These are phyloP conservation scores for Amanita jacksonii DNA, from an alignment of 768 basidiomycete species.

Conservation along the genomic window DNA sequence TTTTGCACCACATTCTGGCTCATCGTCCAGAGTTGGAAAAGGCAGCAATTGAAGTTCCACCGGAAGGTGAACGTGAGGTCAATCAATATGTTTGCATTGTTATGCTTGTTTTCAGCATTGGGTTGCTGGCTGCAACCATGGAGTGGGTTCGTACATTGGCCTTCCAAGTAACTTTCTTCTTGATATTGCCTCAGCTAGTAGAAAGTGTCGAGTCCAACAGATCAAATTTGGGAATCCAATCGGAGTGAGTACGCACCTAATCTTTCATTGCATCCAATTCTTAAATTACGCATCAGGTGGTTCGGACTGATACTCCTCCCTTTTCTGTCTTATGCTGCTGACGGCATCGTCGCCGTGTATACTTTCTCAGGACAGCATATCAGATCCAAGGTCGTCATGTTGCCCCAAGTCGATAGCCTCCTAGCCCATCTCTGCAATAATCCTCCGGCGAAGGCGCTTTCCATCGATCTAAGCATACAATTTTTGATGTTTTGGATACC, in stretches of 20 bases:
- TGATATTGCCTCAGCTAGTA: constrained; percentile 36
- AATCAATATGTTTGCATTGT: constrained; percentile 55
- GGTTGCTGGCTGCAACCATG: constrained; percentile 57
- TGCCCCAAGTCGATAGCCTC: too few relatives aligned
- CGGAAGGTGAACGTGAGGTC: constrained; percentile 44
- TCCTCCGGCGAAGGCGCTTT: constrained; percentile 58
- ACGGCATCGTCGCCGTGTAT: constrained; percentile 55
- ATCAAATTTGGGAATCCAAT: constrained; percentile 28
- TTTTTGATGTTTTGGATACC: constrained; percentile 78
- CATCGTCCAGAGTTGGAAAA: constrained; percentile 25
- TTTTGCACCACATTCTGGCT: constrained; percentile 65
- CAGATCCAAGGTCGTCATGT: constrained; percentile 29
- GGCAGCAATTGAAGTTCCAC: constrained; percentile 32
- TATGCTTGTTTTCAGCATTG: constrained; percentile 43
- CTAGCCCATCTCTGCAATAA: too few relatives aligned
- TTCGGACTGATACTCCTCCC: constrained; percentile 69
- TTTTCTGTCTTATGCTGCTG: constrained; percentile 63
- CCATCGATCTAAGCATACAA: constrained; percentile 73
- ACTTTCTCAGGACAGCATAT: constrained; percentile 29
- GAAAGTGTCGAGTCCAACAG: constrained; percentile 55
- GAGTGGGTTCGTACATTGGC: constrained; percentile 43
- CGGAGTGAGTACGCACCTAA: constrained; percentile 47
- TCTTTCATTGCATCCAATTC: neutral
- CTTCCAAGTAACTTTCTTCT: constrained; percentile 12
- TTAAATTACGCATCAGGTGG: constrained; percentile 33